A percentile compares a stretch with the other conserved stretches of the same genome.
phyloP scores from a whole-genome alignment of 441 rosid genomes.

The Pelargonium myrrhifolium region DNA sequence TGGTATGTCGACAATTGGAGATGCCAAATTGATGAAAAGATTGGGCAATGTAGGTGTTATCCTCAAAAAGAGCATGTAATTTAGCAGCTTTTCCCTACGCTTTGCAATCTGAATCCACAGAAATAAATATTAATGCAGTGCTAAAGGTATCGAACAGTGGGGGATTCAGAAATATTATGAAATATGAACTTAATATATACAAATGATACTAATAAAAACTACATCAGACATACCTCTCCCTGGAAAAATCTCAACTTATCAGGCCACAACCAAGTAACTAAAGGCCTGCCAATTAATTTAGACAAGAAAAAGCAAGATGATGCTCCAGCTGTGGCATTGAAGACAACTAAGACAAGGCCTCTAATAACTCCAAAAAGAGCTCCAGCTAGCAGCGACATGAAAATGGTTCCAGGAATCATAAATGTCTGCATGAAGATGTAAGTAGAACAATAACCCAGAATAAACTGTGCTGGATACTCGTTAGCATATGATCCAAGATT shows the following conservation, averaged over 20 bases:
- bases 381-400: constrained; percentile 95
- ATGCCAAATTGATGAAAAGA: constrained; percentile 92
- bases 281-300: constrained; percentile 83
- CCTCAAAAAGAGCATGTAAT: constrained; percentile 91
- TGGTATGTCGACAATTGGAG: constrained; percentile 93
- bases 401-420: constrained; percentile 99
- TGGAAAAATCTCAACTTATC: constrained; percentile 83
- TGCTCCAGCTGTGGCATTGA: constrained; percentile 92
- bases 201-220: not conserved
- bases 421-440: constrained; percentile 98
- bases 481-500: constrained; percentile 70
- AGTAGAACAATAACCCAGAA: constrained; percentile 85
- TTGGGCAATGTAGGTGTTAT: constrained; percentile 89
- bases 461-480: constrained; percentile 72
- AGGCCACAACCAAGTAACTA: constrained; percentile 92
- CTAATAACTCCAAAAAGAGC: constrained; percentile 88
- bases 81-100: constrained; percentile 80
- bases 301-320: constrained; percentile 86
- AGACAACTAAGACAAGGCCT: constrained; percentile 79
- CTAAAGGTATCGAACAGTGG: not conserved
- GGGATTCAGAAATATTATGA: not conserved
- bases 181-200: not conserved
- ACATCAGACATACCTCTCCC: constrained; percentile 50
- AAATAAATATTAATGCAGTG: constrained; percentile 4
- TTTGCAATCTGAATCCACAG: constrained; percentile 57